These are phyloP conservation scores for Pecoramyces ruminantium DNA, from an alignment of 192 early-diverging fungal genomes.

Conservation along the genomic window DNA sequence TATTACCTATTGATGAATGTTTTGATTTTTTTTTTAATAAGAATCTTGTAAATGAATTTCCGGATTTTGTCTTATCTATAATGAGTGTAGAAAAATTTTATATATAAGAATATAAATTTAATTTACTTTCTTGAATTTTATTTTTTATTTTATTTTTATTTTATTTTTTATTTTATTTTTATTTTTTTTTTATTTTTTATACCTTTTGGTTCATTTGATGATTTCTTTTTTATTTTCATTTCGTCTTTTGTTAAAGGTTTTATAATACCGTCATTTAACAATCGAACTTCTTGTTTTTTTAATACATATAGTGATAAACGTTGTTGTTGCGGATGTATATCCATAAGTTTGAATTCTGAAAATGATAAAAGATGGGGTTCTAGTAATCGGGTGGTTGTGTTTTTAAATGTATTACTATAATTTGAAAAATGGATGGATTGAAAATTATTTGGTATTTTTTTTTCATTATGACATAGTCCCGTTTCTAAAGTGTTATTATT, in stretches of 20 bases:
- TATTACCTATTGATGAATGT: neutral
- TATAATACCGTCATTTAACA: neutral
- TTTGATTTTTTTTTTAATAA: neutral
- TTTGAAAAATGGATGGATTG: neutral
- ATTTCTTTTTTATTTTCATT: neutral
- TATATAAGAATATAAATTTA: too few species aligned
- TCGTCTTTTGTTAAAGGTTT: neutral
- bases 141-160: too few species aligned
- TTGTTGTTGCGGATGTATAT: neutral
- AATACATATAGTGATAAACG: neutral
- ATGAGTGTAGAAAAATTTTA: too few species aligned
- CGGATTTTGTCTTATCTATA: neutral
- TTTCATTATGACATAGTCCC: too few species aligned
- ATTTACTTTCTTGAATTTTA: too few species aligned
- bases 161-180: too few species aligned
- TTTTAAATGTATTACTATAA: neutral
- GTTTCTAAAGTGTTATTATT: too few species aligned
- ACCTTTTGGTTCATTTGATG: neutral
- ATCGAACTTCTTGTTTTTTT: neutral
- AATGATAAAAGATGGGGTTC: neutral
- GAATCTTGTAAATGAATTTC: neutral
- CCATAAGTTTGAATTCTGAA: neutral
- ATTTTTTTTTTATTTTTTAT: neutral
- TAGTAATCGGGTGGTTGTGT: neutral
- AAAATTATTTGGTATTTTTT: neutral